A percentile compares a stretch with the other conserved stretches of the same genome.
Evolutionary conservation across 108 stramenopile genomes (phyloP).

Genomic region (Chaetoceros tenuissimus): DNA sequence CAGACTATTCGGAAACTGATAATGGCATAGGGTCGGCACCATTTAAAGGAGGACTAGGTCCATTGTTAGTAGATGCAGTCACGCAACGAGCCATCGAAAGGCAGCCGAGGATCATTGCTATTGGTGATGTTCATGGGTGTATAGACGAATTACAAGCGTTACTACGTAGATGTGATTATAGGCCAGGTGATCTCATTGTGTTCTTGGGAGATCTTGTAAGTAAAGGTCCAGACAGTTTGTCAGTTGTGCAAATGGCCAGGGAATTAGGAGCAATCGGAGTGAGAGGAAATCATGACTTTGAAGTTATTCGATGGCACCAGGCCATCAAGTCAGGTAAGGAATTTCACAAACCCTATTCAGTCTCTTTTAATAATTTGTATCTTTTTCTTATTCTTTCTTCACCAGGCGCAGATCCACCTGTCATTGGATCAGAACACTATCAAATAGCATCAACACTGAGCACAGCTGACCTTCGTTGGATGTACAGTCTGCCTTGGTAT

Average conservation of each 20-base stretch:
- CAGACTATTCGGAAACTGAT: slow-evolving; percentile 59
- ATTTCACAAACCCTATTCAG: neutral
- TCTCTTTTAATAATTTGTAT: neutral
- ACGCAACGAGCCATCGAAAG: slow-evolving; percentile 49
- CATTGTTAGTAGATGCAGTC: slow-evolving; percentile 64
- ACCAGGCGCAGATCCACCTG: slow-evolving; percentile 60
- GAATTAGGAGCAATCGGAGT: slow-evolving; percentile 91
- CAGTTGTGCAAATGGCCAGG: slow-evolving; percentile 83
- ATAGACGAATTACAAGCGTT: slow-evolving; percentile 85
- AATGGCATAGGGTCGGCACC: slow-evolving; percentile 39
- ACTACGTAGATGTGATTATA: slow-evolving; percentile 76
- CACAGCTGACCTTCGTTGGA: slow-evolving; percentile 82
- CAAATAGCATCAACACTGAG: slow-evolving; percentile 73
- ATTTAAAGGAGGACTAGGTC: slow-evolving; percentile 55
- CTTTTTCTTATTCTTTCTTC: neutral
- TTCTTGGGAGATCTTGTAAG: slow-evolving; percentile 91
- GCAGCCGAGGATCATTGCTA: slow-evolving; percentile 73
- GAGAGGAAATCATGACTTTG: slow-evolving; percentile 94
- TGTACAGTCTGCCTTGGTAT: slow-evolving; percentile 85
- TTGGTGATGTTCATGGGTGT: slow-evolving; percentile 95
- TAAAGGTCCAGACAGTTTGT: slow-evolving; percentile 89
- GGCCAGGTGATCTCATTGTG: slow-evolving; percentile 81
- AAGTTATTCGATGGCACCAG: slow-evolving; percentile 82
- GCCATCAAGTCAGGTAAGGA: slow-evolving; percentile 54
- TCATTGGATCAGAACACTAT: slow-evolving; percentile 79